Base-by-base conservation (phyloP, 306 rosid species). In the Quercus rubra region DNA sequence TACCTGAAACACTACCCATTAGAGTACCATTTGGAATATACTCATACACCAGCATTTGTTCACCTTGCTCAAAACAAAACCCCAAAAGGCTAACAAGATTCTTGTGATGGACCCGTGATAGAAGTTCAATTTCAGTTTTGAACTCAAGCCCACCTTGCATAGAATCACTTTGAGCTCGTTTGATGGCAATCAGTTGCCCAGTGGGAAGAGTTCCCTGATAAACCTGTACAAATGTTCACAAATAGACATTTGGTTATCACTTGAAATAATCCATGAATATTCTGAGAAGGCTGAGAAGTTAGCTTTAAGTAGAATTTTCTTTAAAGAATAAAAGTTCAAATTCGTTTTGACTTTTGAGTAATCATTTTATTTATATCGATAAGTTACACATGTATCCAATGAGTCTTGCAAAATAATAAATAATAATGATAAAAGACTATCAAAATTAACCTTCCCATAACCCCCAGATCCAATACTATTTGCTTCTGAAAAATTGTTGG, bases 381-480 rank as follows among this genome's bases (percentile, higher is more conserved):
- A 35, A 35, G 43, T 6, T 35, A 35, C 2, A 1, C 43, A 35
- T 35, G 43, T 9, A 35, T 35, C 43, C 43, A 35, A 35, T 35
- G 43, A 35, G 43, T 35, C 43, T 35, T 35, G 9, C 43, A 35
- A 35, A 41, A 52, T 59, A 33, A 69, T 57, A 55, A 51, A 71
- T 62, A 57, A 81, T 3, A 27, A 10, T 54, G 56, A 31, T 73
- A 55, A n/a, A 11, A 70, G 68, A 61, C 5, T 2, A 31, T 71
- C n/a, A 62, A 41, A 79, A 56, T 35, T 35, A 27, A 91, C 98
- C 92, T 91, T 87, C 38, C 97, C 98, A 71, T 91, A 90, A 20
- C 98, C 97, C 7, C 98, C 98, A 38, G 90, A 78, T 67, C 90
- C 90, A 56, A 84, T 68, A 20, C 73, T 78, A 76, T 84, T 84